Percentiles rank a stretch among this genome's conserved stretches.
Evolutionary conservation across 108 stramenopile genomes (phyloP).

Genomic region (Cyclotella atomus): DNA sequence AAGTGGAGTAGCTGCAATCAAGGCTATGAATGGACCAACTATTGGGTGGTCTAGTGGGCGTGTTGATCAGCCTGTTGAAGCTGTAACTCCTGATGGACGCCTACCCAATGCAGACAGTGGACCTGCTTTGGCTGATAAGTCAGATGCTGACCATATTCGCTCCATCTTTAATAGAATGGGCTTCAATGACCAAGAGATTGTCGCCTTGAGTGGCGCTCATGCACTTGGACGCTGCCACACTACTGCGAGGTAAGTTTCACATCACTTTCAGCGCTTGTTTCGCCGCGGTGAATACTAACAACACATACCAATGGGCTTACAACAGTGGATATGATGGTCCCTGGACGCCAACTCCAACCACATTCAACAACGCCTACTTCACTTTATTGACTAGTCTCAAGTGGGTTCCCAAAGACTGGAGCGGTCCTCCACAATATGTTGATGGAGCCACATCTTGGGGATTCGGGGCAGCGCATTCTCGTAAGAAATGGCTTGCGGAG

Average conservation of each 20-base stretch:
- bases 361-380: slow-evolving; percentile 85
- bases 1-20: slow-evolving; percentile 73
- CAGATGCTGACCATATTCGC: slow-evolving; percentile 73
- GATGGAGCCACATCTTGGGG: slow-evolving; percentile 49
- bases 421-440: slow-evolving; percentile 79
- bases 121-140: slow-evolving; percentile 52
- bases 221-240: slow-evolving; percentile 90
- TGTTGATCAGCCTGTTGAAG: slow-evolving; percentile 54
- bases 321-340: slow-evolving; percentile 79
- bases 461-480: too few relatives aligned
- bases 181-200: slow-evolving; percentile 86
- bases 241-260: slow-evolving; percentile 37
- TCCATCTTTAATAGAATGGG: slow-evolving; percentile 94
- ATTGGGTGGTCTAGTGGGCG: slow-evolving; percentile 74
- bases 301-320: neutral
- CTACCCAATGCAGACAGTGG: slow-evolving; percentile 88
- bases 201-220: slow-evolving; percentile 90
- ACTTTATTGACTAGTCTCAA: slow-evolving; percentile 55
- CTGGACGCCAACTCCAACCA: slow-evolving; percentile 80
- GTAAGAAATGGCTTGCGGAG: too few relatives aligned
- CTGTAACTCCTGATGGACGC: slow-evolving; percentile 76
- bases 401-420: slow-evolving; percentile 71
- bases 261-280: neutral
- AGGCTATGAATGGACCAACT: slow-evolving; percentile 61
- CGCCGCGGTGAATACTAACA: neutral